Evolutionary conservation across 1,284 basidiomycete species (phyloP), one percentile per base, ranked within the genome.

Genomic region (Irpex lacteus): DNA sequence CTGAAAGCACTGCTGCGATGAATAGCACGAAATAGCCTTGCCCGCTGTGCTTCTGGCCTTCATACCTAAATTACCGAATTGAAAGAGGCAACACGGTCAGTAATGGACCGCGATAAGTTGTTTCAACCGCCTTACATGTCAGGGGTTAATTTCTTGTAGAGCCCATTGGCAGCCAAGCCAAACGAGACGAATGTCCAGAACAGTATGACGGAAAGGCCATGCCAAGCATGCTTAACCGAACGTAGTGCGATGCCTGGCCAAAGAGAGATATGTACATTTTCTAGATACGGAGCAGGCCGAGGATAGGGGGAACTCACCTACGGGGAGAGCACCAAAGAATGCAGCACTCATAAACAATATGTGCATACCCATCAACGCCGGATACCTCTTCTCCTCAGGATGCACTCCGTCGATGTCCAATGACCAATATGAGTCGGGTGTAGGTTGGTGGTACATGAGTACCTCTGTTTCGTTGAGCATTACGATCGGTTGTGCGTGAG

Each of bases 361-460:
- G 74, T 95, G 92, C 2, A 85, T 74, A 50, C 81, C 78, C 78
- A 94, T 91, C 59, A 93, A 76, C 9, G 81, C 82, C 19, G 88
- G 86, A 72, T 89, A 83, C 50, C 85, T 80, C 32, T 77, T 69
- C 54, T 80, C 75, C 13, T 75, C 74, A 9, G 78, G 74, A 62
- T 81, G 80, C 2, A 74, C 75, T 61, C 85, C 81, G 50, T 89
- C 86, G 69, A 86, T 83, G 72, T 94, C 92, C 68, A 90, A 84
- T 5, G 89, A 86, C 76, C 86, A 93, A 73, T 94, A 95, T 3
- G 92, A 93, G 0, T 88, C 85, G 0, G 90, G 89, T 0, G 89
- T 91, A 0, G 87, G 86, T 1, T 77, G 73, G 72, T 94, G 92
- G 65, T 78, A 76, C 68, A 85, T 73, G 19, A 85, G 79, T 54